Percentiles rank a stretch among this genome's conserved stretches.
These are phyloP conservation scores for Chalciporus pseudorubinellus DNA, from an alignment of 768 basidiomycete genomes.

Conservation along the genomic window DNA sequence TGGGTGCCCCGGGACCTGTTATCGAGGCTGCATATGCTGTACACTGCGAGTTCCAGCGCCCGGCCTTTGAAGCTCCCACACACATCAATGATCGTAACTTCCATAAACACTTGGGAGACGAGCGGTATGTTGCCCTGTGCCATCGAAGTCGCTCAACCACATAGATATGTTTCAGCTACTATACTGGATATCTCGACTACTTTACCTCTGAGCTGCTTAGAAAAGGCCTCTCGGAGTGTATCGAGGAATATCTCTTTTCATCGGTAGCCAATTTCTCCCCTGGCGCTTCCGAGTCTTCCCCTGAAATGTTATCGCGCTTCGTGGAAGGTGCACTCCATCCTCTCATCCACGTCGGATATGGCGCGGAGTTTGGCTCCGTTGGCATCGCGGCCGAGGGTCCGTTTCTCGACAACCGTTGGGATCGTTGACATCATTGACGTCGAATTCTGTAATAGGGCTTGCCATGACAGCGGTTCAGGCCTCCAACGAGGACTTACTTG, in stretches of 20 bases:
- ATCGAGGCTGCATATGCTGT: constrained; percentile 42
- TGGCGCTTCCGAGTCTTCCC: neutral
- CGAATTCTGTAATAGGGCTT: constrained; percentile 40
- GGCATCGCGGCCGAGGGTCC: constrained; percentile 64
- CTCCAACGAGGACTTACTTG: constrained; percentile 14
- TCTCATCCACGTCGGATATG: constrained; percentile 61
- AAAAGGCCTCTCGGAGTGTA: constrained; percentile 40
- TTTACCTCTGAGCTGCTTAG: constrained; percentile 44
- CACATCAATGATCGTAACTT: constrained; percentile 40
- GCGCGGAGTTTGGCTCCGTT: constrained; percentile 57
- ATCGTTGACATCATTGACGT: constrained; percentile 13
- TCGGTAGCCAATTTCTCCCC: constrained; percentile 39
- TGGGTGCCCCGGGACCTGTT: constrained; percentile 50
- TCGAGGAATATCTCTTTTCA: constrained; percentile 62
- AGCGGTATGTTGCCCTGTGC: constrained; percentile 37
- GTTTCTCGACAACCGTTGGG: constrained; percentile 34
- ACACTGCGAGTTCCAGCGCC: constrained; percentile 38
- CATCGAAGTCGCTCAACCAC: neutral
- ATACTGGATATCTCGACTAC: constrained; percentile 55
- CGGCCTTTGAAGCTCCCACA: constrained; percentile 31
- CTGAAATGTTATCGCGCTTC: constrained; percentile 55
- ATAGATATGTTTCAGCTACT: constrained; percentile 42
- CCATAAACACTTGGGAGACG: constrained; percentile 54
- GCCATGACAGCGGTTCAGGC: constrained; percentile 45
- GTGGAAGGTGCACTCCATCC: constrained; percentile 60